Percentiles rank a stretch among this genome's conserved stretches.
Conservation (phyloP, 2,329 filamentous ascomycete genomes). For the Colletotrichum echinochloae region DNA sequence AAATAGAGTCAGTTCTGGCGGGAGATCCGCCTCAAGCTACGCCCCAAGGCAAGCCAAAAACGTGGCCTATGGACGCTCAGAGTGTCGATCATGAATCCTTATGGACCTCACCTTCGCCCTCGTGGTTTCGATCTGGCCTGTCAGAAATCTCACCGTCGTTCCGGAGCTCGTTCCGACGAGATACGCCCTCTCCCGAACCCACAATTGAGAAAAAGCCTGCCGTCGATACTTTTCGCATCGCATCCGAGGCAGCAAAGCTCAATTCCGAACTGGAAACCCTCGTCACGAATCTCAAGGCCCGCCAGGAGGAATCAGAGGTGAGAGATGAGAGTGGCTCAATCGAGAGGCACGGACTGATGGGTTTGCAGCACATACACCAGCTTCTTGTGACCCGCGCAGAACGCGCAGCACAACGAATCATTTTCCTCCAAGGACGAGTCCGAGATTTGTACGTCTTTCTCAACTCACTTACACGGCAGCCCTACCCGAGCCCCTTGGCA, state of each 20-base stretch:
- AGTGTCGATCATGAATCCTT: slow-evolving; percentile 44
- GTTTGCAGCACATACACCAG: slow-evolving; percentile 68
- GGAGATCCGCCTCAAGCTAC: slow-evolving; percentile 33
- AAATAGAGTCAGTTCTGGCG: slow-evolving; percentile 50
- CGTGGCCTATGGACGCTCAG: slow-evolving; percentile 39
- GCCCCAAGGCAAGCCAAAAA: slow-evolving; percentile 39
- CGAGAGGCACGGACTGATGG: slow-evolving; percentile 18
- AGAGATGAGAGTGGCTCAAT: slow-evolving; percentile 42
- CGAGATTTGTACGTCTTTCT: slow-evolving; percentile 63
- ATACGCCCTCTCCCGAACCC: slow-evolving; percentile 36
- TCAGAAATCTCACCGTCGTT: slow-evolving; percentile 55
- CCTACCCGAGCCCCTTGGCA: not conserved
- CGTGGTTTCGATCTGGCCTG: slow-evolving; percentile 54
- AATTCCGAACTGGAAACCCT: slow-evolving; percentile 63
- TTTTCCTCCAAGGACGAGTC: slow-evolving; percentile 70
- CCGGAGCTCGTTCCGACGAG: slow-evolving; percentile 43
- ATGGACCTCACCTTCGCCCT: slow-evolving; percentile 52
- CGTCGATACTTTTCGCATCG: slow-evolving; percentile 53
- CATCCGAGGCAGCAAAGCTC: slow-evolving; percentile 58
- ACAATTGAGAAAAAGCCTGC: slow-evolving; percentile 35
- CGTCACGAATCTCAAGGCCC: slow-evolving; percentile 62
- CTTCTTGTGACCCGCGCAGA: slow-evolving; percentile 70
- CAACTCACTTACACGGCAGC: not conserved
- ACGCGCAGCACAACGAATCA: slow-evolving; percentile 67
- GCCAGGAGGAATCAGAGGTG: slow-evolving; percentile 71